Conservation (phyloP, 176 grass and related monocot species). For the Cenchrus purpureus region DNA sequence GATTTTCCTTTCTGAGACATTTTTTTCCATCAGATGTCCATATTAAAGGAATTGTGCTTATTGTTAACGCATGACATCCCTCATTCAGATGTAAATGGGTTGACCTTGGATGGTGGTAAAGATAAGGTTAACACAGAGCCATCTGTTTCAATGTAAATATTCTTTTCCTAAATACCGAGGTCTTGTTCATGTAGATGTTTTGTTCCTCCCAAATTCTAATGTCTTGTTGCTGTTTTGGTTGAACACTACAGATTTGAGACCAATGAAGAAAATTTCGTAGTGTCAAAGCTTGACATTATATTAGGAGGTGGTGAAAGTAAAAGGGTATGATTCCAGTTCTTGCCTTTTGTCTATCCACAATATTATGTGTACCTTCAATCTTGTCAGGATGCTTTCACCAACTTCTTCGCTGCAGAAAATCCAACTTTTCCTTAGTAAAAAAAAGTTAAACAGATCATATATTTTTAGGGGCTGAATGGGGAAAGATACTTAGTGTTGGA, state of each 20-base stretch:
- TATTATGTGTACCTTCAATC: constrained; percentile 22
- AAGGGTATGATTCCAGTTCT: constrained; percentile 54
- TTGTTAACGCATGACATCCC: constrained; percentile 11
- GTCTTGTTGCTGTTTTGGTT: constrained; percentile 41
- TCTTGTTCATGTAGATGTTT: constrained; percentile 12
- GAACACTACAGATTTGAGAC: constrained; percentile 61
- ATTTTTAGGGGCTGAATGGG: neutral
- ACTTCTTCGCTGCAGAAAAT: constrained; percentile 3
- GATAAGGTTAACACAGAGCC: constrained; percentile 50
- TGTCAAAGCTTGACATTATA: constrained; percentile 83
- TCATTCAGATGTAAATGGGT: constrained; percentile 55
- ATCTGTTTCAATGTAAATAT: constrained; percentile 65
- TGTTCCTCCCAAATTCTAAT: constrained; percentile 24
- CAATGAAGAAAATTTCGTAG: constrained; percentile 60
- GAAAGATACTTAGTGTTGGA: neutral
- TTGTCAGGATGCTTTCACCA: constrained; percentile 12
- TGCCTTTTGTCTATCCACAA: constrained; percentile 29
- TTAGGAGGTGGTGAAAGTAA: constrained; percentile 79
- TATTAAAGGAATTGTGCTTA: constrained; percentile 28
- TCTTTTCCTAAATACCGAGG: constrained; percentile 23
- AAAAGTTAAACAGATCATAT: neutral
- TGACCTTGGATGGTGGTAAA: constrained; percentile 38
- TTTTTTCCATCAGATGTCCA: constrained; percentile 26
- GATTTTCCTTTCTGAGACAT: constrained; percentile 19
- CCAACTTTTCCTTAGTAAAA: constrained; percentile 21